A percentile compares a stretch with the other conserved stretches of the same genome.
Evolutionary conservation across 2,329 filamentous ascomycete species (phyloP).

Genomic region (Exophiala lecanii-corni): DNA sequence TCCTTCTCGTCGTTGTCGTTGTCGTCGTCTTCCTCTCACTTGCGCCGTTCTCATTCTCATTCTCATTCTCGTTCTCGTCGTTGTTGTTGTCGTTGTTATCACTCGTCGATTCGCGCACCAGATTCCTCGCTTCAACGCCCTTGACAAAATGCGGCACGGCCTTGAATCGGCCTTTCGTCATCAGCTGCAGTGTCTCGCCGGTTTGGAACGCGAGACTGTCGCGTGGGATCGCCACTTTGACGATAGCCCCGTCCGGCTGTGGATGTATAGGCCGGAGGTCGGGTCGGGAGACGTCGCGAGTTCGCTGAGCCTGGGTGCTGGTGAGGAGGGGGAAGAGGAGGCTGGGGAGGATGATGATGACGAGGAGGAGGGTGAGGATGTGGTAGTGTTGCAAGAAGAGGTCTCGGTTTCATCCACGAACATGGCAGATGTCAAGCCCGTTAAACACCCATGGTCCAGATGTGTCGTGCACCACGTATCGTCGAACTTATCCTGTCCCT

Average conservation of each 20-base stretch:
- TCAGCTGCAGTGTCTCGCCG: conserved; percentile 82
- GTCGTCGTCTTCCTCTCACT: conserved; percentile 30
- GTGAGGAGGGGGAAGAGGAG: conserved; percentile 30
- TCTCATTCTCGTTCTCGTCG: not conserved
- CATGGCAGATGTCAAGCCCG: conserved; percentile 91
- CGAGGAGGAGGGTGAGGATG: not conserved
- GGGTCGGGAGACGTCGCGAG: conserved; percentile 74
- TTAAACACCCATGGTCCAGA: conserved; percentile 87
- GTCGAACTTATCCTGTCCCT: conserved; percentile 39
- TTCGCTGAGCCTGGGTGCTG: conserved; percentile 43
- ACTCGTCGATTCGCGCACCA: no score
- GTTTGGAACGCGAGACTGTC: conserved; percentile 96
- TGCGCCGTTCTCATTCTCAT: no score
- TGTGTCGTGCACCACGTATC: conserved; percentile 86
- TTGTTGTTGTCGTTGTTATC: not conserved
- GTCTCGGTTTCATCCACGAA: conserved; percentile 88
- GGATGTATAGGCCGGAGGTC: conserved; percentile 86
- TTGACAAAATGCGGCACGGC: conserved; percentile 95
- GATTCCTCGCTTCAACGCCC: conserved; percentile 57
- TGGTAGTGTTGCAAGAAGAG: conserved; percentile 28
- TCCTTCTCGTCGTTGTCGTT: not conserved
- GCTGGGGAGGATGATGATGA: conserved; percentile 1
- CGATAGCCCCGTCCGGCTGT: conserved; percentile 72
- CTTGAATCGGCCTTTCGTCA: conserved; percentile 85
- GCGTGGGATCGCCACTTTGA: conserved; percentile 87